These are phyloP conservation scores for Akanthomyces muscarius DNA, from an alignment of 2,329 filamentous ascomycete species.

Conservation along the genomic window DNA sequence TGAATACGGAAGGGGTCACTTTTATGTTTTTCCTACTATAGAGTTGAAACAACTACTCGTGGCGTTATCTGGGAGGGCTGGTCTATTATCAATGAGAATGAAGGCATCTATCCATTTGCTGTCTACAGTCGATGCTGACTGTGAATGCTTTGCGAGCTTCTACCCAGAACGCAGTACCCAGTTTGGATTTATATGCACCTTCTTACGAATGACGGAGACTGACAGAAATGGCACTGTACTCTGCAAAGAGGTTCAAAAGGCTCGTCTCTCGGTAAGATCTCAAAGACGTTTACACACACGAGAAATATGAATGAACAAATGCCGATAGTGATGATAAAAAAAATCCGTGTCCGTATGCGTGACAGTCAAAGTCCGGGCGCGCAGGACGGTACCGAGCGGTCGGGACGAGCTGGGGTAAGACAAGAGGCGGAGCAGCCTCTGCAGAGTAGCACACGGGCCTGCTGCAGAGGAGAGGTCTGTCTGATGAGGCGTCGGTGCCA, in stretches of 20 bases:
- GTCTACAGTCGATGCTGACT: not conserved
- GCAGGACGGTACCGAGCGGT: constrained; percentile 3
- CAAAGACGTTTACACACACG: no score
- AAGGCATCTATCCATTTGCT: not conserved
- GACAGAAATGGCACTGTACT: no score
- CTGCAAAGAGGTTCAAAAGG: no score
- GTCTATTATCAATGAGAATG: not conserved
- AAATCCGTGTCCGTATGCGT: not conserved
- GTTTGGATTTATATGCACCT: no score
- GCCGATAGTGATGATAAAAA: no score
- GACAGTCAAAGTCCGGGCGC: not conserved
- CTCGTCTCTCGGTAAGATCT: no score
- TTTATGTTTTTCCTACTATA: not conserved
- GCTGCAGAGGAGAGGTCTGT: no score
- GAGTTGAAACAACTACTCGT: not conserved
- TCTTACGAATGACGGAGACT: no score
- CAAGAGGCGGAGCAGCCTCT: not conserved
- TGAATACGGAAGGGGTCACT: not conserved
- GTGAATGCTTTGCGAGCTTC: not conserved
- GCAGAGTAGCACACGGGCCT: not conserved
- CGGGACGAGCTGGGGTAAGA: constrained; percentile 12
- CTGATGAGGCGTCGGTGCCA: no score
- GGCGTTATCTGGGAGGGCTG: not conserved
- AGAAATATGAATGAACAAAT: no score
- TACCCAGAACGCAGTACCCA: no score